Conservation (phyloP, 2,329 filamentous ascomycete species). For the Mycosphaerella sp. region DNA sequence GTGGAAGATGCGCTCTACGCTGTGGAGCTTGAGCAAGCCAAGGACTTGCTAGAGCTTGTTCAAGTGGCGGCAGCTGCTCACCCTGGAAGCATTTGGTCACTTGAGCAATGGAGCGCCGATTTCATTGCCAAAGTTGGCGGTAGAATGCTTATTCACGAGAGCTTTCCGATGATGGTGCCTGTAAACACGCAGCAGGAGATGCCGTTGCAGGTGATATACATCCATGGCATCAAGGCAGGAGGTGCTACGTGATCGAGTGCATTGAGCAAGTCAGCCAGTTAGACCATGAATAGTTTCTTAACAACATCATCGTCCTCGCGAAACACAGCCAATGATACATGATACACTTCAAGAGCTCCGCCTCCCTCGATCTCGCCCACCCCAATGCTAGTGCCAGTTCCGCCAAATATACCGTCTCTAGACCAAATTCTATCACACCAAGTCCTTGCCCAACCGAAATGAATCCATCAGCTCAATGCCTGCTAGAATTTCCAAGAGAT, state of each 20-base stretch:
- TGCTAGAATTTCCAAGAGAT: no score
- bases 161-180: conserved; percentile 32
- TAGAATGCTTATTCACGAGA: conserved; percentile 28
- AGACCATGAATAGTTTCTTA: no score
- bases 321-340: no score
- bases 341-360: no score
- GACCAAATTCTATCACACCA: no score
- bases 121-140: conserved; percentile 31
- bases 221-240: conserved; percentile 2
- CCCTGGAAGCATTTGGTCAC: conserved; percentile 25
- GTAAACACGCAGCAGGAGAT: conserved; percentile 19
- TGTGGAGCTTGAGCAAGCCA: conserved; percentile 21
- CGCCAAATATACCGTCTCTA: no score
- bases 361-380: no score
- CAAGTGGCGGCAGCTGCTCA: conserved; percentile 17
- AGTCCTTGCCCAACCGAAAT: no score
- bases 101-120: conserved; percentile 25
- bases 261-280: no score
- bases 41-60: conserved; percentile 26
- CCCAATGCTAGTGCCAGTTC: no score
- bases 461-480: no score
- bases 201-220: conserved; percentile 29
- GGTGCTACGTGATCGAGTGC: background rate
- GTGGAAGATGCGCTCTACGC: conserved; percentile 12
- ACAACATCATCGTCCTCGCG: no score